Evolutionary conservation across 345 rosid species (phyloP).

Genomic region (Lepidium africanum): DNA sequence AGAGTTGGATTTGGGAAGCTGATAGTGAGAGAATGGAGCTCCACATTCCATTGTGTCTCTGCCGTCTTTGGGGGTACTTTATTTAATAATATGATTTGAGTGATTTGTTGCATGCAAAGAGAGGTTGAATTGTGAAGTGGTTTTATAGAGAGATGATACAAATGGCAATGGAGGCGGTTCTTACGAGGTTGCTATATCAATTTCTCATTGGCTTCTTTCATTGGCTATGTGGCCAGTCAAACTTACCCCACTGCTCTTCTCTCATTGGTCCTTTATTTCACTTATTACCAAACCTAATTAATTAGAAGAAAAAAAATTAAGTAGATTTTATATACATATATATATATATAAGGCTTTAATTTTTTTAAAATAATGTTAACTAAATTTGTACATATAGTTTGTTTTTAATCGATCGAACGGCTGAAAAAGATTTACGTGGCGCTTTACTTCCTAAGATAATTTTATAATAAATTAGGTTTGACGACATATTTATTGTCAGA

Average conservation of each 20-base stretch:
- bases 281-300: neutral
- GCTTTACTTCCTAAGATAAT: neutral
- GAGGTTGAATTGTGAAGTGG: slow-evolving; percentile 14
- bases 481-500: neutral
- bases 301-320: neutral
- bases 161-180: slow-evolving; percentile 33
- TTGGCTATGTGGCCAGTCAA: slow-evolving; percentile 21
- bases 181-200: slow-evolving; percentile 23
- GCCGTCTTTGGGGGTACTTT: slow-evolving; percentile 9
- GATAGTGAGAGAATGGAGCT: slow-evolving; percentile 26
- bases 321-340: neutral
- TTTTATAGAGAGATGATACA: slow-evolving; percentile 26
- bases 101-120: slow-evolving; percentile 22
- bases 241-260: slow-evolving; percentile 19
- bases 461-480: neutral
- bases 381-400: neutral
- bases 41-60: slow-evolving; percentile 37
- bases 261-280: slow-evolving; percentile 16
- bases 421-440: neutral
- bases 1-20: slow-evolving; percentile 22
- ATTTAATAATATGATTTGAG: neutral
- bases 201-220: slow-evolving; percentile 18
- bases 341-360: neutral
- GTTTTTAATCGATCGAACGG: neutral
- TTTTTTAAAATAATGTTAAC: neutral